Conservation (phyloP, 2,329 filamentous ascomycete genomes). For the Metarhizium rileyi region DNA sequence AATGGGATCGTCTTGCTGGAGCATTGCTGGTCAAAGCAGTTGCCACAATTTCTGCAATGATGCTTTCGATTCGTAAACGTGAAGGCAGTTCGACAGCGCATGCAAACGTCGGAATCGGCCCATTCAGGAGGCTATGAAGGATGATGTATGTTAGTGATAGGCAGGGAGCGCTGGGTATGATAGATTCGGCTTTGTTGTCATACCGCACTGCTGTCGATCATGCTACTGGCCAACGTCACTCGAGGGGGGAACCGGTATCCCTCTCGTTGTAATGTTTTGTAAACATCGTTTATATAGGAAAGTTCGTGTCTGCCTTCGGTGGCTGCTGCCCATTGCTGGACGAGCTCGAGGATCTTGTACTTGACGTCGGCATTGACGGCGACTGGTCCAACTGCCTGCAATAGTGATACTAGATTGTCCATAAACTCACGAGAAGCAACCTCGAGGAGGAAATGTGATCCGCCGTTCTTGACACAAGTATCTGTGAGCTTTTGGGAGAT, state of each 20-base stretch:
- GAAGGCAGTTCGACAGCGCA: constrained; percentile 91
- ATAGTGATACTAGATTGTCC: constrained; percentile 86
- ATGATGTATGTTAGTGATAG: background rate
- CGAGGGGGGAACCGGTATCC: constrained; percentile 85
- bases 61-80: constrained; percentile 98
- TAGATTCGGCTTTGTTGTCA: constrained; percentile 19
- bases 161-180: background rate
- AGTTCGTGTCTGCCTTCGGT: constrained; percentile 78
- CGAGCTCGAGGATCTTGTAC: constrained; percentile 81
- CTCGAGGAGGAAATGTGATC: constrained; percentile 86
- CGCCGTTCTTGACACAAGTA: constrained; percentile 97
- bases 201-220: constrained; percentile 95
- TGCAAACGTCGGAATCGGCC: constrained; percentile 96
- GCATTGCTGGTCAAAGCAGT: constrained; percentile 93
- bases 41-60: constrained; percentile 95
- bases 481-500: constrained; percentile 66
- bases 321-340: constrained; percentile 87
- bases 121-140: constrained; percentile 80
- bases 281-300: constrained; percentile 80
- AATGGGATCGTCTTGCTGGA: constrained; percentile 81
- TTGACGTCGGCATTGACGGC: constrained; percentile 80
- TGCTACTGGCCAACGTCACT: constrained; percentile 81
- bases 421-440: constrained; percentile 97
- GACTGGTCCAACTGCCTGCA: constrained; percentile 66
- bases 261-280: constrained; percentile 70